Conservation (phyloP, 2,329 filamentous ascomycete species). For the Trichophyton rubrum region DNA sequence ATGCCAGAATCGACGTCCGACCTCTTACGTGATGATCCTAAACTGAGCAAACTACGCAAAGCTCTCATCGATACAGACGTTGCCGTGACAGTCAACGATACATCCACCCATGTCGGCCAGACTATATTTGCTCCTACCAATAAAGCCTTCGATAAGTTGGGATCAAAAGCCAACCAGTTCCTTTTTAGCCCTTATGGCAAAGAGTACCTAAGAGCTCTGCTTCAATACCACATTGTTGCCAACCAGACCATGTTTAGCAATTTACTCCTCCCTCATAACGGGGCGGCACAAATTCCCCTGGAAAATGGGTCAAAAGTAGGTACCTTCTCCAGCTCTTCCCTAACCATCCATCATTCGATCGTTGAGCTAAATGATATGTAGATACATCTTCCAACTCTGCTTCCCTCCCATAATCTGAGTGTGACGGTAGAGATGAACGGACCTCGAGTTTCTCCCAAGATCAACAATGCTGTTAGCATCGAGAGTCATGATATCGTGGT, state of each 20-base stretch:
- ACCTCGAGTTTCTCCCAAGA: background rate
- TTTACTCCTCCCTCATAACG: background rate
- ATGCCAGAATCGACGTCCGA: conserved; percentile 1
- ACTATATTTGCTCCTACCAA: background rate
- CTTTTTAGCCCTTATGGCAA: background rate
- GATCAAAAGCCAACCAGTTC: background rate
- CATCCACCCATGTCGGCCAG: background rate
- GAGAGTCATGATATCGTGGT: background rate
- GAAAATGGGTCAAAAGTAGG: background rate
- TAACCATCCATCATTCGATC: background rate
- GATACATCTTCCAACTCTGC: background rate
- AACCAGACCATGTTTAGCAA: background rate
- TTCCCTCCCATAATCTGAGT: background rate
- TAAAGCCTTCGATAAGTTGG: background rate
- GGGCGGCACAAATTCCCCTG: background rate
- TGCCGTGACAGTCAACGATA: background rate
- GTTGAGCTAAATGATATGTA: background rate
- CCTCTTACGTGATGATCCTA: background rate
- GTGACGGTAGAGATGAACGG: background rate
- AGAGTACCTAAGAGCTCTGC: background rate
- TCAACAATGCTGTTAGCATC: background rate
- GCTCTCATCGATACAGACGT: conserved; percentile 2
- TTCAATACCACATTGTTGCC: background rate
- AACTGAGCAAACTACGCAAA: background rate
- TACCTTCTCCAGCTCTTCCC: background rate